Percentiles rank a stretch among this genome's conserved stretches.
These are phyloP conservation scores for Flaveria brownii DNA, from an alignment of 129 eudicot species.

Conservation along the genomic window DNA sequence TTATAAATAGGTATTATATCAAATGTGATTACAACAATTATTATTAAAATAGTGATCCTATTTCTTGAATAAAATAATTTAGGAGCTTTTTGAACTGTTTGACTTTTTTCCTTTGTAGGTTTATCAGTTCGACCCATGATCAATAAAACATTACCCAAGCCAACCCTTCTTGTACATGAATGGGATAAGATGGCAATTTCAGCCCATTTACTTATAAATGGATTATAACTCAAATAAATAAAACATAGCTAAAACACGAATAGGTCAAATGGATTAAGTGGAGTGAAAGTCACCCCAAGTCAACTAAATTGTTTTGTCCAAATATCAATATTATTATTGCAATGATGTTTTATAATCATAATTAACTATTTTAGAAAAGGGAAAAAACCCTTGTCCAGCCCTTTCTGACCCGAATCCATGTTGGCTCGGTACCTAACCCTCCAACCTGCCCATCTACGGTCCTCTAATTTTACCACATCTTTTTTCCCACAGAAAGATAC, in stretches of 20 bases:
- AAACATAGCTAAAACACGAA: background rate
- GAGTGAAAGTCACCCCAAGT: background rate
- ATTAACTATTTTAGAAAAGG: background rate
- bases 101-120: background rate
- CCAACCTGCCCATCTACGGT: background rate
- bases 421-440: background rate
- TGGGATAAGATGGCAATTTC: background rate
- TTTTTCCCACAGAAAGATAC: constrained; percentile 57
- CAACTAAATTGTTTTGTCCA: background rate
- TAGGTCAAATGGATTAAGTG: background rate
- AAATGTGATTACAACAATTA: background rate
- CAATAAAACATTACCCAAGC: background rate
- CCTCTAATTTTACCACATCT: background rate
- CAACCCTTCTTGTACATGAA: background rate
- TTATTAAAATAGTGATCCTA: background rate
- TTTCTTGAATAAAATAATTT: background rate
- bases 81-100: background rate
- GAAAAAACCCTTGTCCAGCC: background rate
- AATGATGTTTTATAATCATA: background rate
- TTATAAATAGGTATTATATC: background rate
- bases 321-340: background rate
- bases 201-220: background rate
- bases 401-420: background rate
- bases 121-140: background rate
- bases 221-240: background rate